phyloP scores from a whole-genome alignment of 768 basidiomycete species.

The Phaeotremella fagi region DNA sequence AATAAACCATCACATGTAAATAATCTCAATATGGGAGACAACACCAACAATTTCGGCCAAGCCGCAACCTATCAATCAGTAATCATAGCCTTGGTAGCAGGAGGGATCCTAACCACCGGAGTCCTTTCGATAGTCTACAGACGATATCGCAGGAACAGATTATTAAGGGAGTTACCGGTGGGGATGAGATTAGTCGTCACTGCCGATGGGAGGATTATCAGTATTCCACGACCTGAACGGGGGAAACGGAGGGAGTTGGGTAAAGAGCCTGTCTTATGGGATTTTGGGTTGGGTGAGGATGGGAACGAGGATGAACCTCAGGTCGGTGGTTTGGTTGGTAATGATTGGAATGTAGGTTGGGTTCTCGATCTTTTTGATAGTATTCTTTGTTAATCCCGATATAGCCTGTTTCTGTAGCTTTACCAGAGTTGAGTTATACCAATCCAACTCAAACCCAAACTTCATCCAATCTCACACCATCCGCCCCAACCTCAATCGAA shows the following conservation, averaged over 20 bases:
- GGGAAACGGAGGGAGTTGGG: conserved; percentile 1
- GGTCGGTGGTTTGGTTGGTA: background rate
- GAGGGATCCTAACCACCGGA: conserved; percentile 9
- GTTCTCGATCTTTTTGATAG: no score
- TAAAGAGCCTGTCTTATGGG: background rate
- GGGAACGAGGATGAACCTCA: conserved; percentile 2
- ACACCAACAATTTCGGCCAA: background rate
- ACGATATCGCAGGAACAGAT: background rate
- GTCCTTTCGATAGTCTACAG: conserved; percentile 11
- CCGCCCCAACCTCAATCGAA: background rate
- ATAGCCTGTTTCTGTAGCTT: background rate
- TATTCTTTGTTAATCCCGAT: background rate
- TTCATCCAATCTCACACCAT: no score
- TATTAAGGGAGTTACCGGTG: background rate
- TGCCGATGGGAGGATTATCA: background rate
- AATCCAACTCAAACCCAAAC: no score
- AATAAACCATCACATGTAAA: no score
- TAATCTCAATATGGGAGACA: background rate
- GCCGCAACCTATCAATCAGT: conserved; percentile 17
- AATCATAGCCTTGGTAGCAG: conserved; percentile 20
- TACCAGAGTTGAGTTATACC: no score
- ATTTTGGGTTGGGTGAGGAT: background rate
- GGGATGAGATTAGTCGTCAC: background rate
- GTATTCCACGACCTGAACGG: background rate
- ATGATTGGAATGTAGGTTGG: conserved; percentile 12